Evolutionary conservation across 176 grass and related monocot species (phyloP).

Genomic region (Tillandsia fasciculata): DNA sequence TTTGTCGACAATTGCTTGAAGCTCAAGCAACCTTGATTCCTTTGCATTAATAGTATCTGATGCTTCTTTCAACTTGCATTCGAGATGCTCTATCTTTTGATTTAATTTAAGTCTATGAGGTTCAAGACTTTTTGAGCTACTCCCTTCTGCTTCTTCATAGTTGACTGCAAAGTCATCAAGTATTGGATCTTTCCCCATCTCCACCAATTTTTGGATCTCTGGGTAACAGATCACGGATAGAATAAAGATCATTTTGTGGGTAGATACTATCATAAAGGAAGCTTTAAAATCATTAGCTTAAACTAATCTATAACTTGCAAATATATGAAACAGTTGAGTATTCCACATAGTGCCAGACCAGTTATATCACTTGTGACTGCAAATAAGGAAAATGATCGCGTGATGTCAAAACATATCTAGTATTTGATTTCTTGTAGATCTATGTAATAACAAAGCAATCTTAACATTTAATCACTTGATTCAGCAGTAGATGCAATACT

Average conservation of each 20-base stretch:
- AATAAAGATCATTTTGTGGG: constrained; percentile 5
- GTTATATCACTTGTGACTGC: too few relatives aligned
- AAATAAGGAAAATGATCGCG: too few relatives aligned
- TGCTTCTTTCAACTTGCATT: constrained; percentile 41
- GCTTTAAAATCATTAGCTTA: neutral
- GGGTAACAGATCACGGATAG: constrained; percentile 15
- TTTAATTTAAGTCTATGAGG: constrained; percentile 25
- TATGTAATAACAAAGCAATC: too few relatives aligned
- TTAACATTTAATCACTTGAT: too few relatives aligned
- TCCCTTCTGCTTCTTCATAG: constrained; percentile 36
- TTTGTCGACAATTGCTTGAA: constrained; percentile 18
- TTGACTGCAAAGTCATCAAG: constrained; percentile 17
- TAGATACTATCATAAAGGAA: neutral
- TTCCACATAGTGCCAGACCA: too few relatives aligned
- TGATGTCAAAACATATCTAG: too few relatives aligned
- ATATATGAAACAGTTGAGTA: neutral
- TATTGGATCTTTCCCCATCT: constrained; percentile 24
- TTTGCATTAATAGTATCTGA: constrained; percentile 39
- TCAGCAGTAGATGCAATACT: too few relatives aligned
- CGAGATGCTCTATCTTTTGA: constrained; percentile 40
- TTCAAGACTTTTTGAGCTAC: constrained; percentile 12
- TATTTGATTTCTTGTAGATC: too few relatives aligned
- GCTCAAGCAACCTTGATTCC: constrained; percentile 34
- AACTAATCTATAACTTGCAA: too few relatives aligned
- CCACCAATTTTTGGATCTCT: constrained; percentile 50